Evolutionary conservation across 2,329 filamentous ascomycete species (phyloP), one percentile per base, ranked within the genome.

Genomic region (Ceratocystiopsis minuta): DNA sequence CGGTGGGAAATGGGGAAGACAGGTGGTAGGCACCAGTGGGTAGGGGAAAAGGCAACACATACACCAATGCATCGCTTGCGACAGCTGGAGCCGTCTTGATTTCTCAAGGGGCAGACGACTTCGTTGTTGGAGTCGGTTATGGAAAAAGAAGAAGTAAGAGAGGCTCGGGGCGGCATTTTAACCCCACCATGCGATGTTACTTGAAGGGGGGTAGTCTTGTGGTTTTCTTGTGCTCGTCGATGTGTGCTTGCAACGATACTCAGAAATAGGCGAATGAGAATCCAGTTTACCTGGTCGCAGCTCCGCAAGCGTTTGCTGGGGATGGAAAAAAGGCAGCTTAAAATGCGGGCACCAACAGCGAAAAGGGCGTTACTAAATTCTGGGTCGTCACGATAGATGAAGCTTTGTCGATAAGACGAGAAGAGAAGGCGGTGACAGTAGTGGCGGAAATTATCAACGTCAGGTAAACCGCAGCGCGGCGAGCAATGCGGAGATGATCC

Each of bases 41-140:
- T 52, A 88, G 36, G 32, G 36, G 35, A 31, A 28, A 20, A 31
- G 12, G 2, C n/a, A n/a, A 48, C 52, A 90, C 87, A 85, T 72
- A 96, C 90, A 63, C 90, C 90, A 57, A 93, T 79, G 67, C 90
- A 98, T 68, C 88, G 76, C 69, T 98, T 98, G 60, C 88, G 80
- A 68, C 90, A 98, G 65, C 80, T 85, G 52, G 87, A 94, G 60
- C 85, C 84, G 75, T 98, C 90, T 57, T 94, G 87, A 59, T 95
- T 95, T 57, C 78, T 78, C 61, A 98, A 68, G 52, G 90, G 90
- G 64, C 90, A 98, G 56, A 95, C 83, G 57, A 98, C 90, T 65
- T 96, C 88, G 61, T 92, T 92, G 62, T 83, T 88, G 60, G 80
- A 74, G 68, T 94, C 85, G 54, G 83, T 83, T 55, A 93, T 82